Conservation (phyloP, 1,284 basidiomycete species). For the Malassezia sympodialis region DNA sequence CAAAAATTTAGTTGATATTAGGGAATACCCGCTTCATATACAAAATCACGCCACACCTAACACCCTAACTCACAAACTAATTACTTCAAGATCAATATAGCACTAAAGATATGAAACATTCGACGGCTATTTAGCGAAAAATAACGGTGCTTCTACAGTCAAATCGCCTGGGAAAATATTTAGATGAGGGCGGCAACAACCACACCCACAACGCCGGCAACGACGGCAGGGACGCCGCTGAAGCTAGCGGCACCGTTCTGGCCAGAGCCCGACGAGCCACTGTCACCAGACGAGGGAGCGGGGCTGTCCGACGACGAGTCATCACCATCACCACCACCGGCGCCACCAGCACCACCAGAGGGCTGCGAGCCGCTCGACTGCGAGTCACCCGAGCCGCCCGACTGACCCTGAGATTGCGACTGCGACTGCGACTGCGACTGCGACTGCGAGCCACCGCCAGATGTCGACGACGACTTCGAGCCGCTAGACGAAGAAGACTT, state of each 20-base stretch:
- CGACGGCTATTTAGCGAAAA: background rate
- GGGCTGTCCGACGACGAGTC: background rate
- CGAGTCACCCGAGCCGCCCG: too few species aligned
- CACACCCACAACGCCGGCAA: conserved; percentile 17
- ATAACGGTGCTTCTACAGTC: background rate
- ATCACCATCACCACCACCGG: conserved; percentile 1
- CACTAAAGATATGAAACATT: background rate
- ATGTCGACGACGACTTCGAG: background rate
- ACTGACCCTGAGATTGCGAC: too few species aligned
- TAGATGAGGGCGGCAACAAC: conserved; percentile 18
- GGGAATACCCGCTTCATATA: background rate
- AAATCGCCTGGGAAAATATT: background rate
- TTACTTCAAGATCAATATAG: background rate
- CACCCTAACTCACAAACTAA: too few species aligned
- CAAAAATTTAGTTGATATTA: background rate
- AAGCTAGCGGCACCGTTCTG: conserved; percentile 11
- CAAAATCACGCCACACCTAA: background rate
- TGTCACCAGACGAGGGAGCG: background rate
- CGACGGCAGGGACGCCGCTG: conserved; percentile 16
- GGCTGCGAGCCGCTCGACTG: background rate
- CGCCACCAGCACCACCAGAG: conserved; percentile 1
- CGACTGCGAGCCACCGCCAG: background rate
- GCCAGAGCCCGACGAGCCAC: background rate
- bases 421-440: too few species aligned
- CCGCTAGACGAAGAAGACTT: background rate